Percentiles rank a stretch among this genome's conserved stretches.
phyloP scores from a whole-genome alignment of 2,329 filamentous ascomycete species.

The Drechslerella stenobrocha region DNA sequence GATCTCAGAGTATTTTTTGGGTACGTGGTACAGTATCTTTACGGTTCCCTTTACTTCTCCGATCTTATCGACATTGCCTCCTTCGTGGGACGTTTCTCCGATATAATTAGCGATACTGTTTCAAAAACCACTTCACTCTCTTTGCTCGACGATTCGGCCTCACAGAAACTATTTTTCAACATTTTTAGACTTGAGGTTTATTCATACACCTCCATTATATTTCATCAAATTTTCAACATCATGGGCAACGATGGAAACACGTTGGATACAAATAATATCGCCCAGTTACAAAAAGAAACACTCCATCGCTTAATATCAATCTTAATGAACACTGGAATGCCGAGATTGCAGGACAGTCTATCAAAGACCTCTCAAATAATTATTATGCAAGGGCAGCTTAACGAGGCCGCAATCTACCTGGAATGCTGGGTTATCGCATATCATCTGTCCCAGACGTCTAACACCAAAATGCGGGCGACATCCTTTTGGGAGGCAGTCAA shows the following conservation, averaged over 20 bases:
- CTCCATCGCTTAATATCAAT: constrained; percentile 15
- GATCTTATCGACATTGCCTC: constrained; percentile 51
- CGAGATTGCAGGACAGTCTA: constrained; percentile 4
- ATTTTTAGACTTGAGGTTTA: constrained; percentile 13
- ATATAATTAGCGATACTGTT: constrained; percentile 21
- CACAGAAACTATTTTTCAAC: not conserved
- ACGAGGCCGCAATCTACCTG: constrained; percentile 49
- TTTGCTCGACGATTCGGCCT: not conserved
- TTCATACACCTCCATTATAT: constrained; percentile 13
- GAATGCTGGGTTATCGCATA: constrained; percentile 66
- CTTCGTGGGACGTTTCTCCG: constrained; percentile 50
- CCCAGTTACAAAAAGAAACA: constrained; percentile 6
- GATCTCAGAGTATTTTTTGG: constrained; percentile 16
- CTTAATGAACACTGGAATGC: constrained; percentile 2
- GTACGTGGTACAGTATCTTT: constrained; percentile 49
- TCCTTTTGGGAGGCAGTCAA: constrained; percentile 54
- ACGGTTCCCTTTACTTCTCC: constrained; percentile 49
- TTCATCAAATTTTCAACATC: constrained; percentile 12
- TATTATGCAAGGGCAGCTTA: not conserved
- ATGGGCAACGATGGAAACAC: no score
- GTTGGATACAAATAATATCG: no score
- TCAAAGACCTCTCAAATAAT: constrained; percentile 12
- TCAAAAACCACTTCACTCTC: constrained; percentile 17
- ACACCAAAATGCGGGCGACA: not conserved
- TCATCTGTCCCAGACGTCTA: constrained; percentile 57